Percentiles rank a stretch among this genome's conserved stretches.
phyloP scores from a whole-genome alignment of 805 yeast genomes.

The Sugiyamaella valdiviana region DNA sequence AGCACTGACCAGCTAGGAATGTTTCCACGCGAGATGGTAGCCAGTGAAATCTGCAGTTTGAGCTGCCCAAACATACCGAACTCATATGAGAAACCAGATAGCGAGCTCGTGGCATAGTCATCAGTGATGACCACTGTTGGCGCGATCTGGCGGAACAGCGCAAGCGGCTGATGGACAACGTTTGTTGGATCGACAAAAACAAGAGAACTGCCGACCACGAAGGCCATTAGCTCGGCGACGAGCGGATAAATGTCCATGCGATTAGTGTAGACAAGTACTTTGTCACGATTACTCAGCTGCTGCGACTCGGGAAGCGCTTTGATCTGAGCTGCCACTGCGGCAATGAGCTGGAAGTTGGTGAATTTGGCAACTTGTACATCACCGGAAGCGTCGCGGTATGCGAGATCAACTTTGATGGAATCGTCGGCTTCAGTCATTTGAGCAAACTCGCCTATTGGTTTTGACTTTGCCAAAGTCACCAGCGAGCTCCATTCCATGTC shows the following conservation, averaged over 20 bases:
- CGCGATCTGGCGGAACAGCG: constrained; percentile 17
- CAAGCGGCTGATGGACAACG: constrained; percentile 7
- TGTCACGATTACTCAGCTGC: constrained; percentile 27
- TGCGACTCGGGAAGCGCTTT: constrained; percentile 29
- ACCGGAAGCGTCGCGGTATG: constrained; percentile 6
- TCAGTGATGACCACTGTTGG: constrained; percentile 31
- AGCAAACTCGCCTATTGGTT: neutral
- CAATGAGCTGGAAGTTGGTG: constrained; percentile 26
- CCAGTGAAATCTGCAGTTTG: constrained; percentile 1
- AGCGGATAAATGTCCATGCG: constrained; percentile 24
- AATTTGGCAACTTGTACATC: constrained; percentile 8
- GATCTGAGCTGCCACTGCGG: constrained; percentile 34
- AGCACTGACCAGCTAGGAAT: constrained; percentile 23
- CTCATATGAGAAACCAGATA: constrained; percentile 22
- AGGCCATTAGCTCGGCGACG: constrained; percentile 28
- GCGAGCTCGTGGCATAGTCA: constrained; percentile 26
- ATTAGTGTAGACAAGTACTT: constrained; percentile 28
- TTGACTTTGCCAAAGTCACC: neutral
- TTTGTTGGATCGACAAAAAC: constrained; percentile 20
- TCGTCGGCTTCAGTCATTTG: neutral
- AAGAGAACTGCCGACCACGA: constrained; percentile 24
- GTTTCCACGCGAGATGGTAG: constrained; percentile 25
- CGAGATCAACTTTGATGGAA: neutral
- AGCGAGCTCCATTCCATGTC: neutral
- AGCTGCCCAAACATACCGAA: constrained; percentile 14